phyloP scores from a whole-genome alignment of 2,329 filamentous ascomycete genomes.

The Penicillium sp. region DNA sequence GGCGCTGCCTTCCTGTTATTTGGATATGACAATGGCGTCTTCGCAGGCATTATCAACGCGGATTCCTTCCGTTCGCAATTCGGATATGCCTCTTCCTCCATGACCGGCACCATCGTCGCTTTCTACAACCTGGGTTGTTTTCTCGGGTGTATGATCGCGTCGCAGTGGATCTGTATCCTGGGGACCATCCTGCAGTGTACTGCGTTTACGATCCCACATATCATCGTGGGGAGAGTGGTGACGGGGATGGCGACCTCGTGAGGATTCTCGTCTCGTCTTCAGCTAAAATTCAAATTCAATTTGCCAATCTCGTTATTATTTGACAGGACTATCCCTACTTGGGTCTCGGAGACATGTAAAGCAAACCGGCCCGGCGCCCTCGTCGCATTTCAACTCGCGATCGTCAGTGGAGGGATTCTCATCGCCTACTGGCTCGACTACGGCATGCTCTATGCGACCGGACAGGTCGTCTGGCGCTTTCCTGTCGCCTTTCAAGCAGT shows the following conservation, averaged over 20 bases:
- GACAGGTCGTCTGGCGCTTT: background rate
- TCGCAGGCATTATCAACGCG: conserved; percentile 13
- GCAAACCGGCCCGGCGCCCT: background rate
- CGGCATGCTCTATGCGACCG: background rate
- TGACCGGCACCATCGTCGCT: conserved; percentile 6
- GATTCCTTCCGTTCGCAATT: conserved; percentile 3
- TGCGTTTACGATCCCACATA: conserved; percentile 3
- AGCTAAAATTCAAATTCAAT: background rate
- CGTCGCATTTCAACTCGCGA: background rate
- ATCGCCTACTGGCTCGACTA: conserved; percentile 4
- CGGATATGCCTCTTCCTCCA: background rate
- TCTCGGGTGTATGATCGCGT: conserved; percentile 3
- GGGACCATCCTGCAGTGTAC: conserved; percentile 3
- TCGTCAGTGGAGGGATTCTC: background rate
- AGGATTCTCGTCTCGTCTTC: background rate
- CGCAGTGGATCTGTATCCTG: background rate
- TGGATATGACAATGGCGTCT: conserved; percentile 23
- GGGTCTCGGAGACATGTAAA: background rate
- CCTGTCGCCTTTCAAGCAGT: background rate
- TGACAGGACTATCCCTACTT: background rate
- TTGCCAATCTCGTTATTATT: background rate
- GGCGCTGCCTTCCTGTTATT: conserved; percentile 7
- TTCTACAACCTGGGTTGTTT: conserved; percentile 10
- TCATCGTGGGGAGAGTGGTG: conserved; percentile 5
- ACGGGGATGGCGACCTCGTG: conserved; percentile 1